phyloP scores from a whole-genome alignment of 2,329 filamentous ascomycete genomes.

The Westerdykella sp. region DNA sequence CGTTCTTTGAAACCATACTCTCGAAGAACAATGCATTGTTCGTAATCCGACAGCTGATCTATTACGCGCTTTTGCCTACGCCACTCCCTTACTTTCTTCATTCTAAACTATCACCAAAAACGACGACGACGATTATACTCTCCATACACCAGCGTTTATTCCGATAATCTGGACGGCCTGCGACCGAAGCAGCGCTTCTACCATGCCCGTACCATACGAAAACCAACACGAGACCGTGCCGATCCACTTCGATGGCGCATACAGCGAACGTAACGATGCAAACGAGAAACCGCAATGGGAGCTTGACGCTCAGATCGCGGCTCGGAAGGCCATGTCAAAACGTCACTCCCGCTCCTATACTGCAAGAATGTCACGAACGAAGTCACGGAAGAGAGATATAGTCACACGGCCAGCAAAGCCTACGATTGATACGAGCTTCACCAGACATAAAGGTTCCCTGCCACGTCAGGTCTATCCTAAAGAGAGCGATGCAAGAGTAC shows the following conservation, averaged over 20 bases:
- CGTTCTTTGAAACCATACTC: slow-evolving; percentile 5
- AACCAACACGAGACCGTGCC: neutral
- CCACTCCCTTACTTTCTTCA: neutral
- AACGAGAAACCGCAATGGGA: slow-evolving; percentile 16
- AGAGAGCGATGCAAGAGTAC: slow-evolving; percentile 16
- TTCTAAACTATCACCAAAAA: neutral
- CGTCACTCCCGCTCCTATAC: slow-evolving; percentile 29
- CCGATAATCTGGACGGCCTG: neutral
- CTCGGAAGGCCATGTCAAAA: slow-evolving; percentile 24
- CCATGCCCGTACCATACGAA: slow-evolving; percentile 1
- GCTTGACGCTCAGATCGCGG: slow-evolving; percentile 22
- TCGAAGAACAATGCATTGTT: slow-evolving; percentile 23
- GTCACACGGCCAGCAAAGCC: slow-evolving; percentile 52
- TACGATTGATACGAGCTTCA: slow-evolving; percentile 64
- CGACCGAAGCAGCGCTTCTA: too few species aligned
- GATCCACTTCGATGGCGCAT: slow-evolving; percentile 15
- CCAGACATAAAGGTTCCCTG: slow-evolving; percentile 41
- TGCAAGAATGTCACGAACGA: slow-evolving; percentile 38
- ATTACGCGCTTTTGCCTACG: too few species aligned
- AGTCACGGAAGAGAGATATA: slow-evolving; percentile 57
- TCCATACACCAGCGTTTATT: neutral
- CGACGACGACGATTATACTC: neutral
- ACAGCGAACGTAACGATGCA: slow-evolving; percentile 11
- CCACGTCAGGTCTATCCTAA: slow-evolving; percentile 42
- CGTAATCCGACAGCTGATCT: slow-evolving; percentile 4